These are phyloP conservation scores for Aspergillus fumigatiaffinis DNA, from an alignment of 2,329 filamentous ascomycete genomes.

Conservation along the genomic window DNA sequence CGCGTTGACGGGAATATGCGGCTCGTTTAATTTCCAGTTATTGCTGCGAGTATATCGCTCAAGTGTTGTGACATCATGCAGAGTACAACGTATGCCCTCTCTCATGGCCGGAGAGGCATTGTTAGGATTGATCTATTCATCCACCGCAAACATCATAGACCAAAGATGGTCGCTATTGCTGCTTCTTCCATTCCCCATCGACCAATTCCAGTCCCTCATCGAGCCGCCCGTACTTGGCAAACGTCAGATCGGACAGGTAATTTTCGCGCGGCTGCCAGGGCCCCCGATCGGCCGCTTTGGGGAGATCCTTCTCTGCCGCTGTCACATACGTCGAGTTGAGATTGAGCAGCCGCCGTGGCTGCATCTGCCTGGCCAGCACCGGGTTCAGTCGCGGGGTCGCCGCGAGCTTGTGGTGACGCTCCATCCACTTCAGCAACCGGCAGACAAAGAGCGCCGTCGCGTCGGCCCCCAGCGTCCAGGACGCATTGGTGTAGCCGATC, in stretches of 20 bases:
- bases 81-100: no score
- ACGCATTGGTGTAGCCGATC: conserved; percentile 43
- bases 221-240: conserved; percentile 35
- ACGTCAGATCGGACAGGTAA: conserved; percentile 38
- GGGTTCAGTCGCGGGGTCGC: conserved; percentile 26
- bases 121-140: no score
- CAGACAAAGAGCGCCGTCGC: conserved; percentile 39
- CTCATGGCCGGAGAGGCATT: no score
- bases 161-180: no score
- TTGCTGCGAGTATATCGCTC: no score
- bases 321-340: conserved; percentile 41
- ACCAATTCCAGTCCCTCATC: conserved; percentile 30
- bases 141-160: no score
- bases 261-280: conserved; percentile 39
- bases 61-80: no score
- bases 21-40: no score
- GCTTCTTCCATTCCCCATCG: conserved; percentile 5
- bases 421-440: conserved; percentile 33
- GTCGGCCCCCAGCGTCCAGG: conserved; percentile 45
- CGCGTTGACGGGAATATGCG: no score
- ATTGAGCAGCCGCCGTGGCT: conserved; percentile 31
- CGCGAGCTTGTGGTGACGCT: conserved; percentile 21
- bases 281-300: conserved; percentile 36
- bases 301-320: conserved; percentile 30
- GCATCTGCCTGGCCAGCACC: conserved; percentile 14